These are phyloP conservation scores for Exophiala xenobiotica DNA, from an alignment of 2,329 filamentous ascomycete genomes.

Conservation along the genomic window DNA sequence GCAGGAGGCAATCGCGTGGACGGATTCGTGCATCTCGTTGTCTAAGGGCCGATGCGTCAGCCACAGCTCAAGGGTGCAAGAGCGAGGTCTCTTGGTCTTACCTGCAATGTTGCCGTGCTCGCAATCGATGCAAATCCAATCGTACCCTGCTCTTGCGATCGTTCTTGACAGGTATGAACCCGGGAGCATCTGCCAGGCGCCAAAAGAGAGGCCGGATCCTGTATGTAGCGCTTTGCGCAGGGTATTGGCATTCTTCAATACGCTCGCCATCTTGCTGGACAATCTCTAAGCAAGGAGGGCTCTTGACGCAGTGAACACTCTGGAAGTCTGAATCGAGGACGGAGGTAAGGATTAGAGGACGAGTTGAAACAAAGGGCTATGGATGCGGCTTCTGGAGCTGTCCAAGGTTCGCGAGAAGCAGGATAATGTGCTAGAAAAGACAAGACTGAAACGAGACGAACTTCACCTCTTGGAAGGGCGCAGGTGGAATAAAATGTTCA, in stretches of 20 bases:
- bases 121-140: slow-evolving; percentile 56
- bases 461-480: too few species aligned
- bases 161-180: slow-evolving; percentile 55
- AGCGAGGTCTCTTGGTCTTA: slow-evolving; percentile 26
- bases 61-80: background rate
- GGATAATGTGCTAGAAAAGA: too few species aligned
- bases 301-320: too few species aligned
- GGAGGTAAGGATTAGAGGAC: too few species aligned
- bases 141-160: slow-evolving; percentile 53
- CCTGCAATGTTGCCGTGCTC: slow-evolving; percentile 59
- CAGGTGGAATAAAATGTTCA: too few species aligned
- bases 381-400: too few species aligned
- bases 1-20: slow-evolving; percentile 46
- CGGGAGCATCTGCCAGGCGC: slow-evolving; percentile 60
- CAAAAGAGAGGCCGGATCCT: slow-evolving; percentile 50
- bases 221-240: slow-evolving; percentile 52
- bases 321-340: too few species aligned
- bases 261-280: slow-evolving; percentile 24
- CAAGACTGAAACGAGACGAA: too few species aligned
- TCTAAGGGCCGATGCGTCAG: slow-evolving; percentile 24
- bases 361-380: too few species aligned
- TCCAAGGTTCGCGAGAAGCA: too few species aligned
- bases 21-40: slow-evolving; percentile 55
- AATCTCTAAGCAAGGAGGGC: background rate
- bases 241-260: slow-evolving; percentile 56